phyloP scores from a whole-genome alignment of 2,329 filamentous ascomycete species.

The Calonectria montana region DNA sequence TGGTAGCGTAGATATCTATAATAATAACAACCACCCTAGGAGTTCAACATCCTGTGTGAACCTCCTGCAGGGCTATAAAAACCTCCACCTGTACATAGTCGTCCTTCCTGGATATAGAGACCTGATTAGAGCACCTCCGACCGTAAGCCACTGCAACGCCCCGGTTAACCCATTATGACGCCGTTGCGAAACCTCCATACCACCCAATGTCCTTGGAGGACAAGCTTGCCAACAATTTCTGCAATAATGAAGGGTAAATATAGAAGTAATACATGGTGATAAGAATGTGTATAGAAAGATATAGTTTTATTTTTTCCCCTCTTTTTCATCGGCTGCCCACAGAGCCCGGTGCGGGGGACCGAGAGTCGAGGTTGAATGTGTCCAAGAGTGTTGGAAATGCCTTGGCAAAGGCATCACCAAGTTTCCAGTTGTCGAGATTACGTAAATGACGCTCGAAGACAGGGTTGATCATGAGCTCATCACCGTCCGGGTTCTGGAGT shows the following conservation, averaged over 20 bases:
- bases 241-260: background rate
- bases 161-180: conserved; percentile 10
- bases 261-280: background rate
- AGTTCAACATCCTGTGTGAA: background rate
- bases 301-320: background rate
- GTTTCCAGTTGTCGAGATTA: conserved; percentile 82
- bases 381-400: conserved; percentile 65
- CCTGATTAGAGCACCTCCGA: background rate
- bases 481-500: conserved; percentile 65
- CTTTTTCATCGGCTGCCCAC: conserved; percentile 28
- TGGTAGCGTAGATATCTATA: conserved; percentile 1
- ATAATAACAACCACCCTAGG: background rate
- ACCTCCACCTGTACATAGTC: background rate
- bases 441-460: conserved; percentile 86
- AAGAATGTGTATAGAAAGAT: background rate
- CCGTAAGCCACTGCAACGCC: conserved; percentile 5
- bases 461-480: conserved; percentile 84
- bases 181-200: background rate
- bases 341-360: conserved; percentile 29
- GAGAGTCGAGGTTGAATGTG: conserved; percentile 43
- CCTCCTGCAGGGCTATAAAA: background rate
- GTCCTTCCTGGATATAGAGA: background rate
- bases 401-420: conserved; percentile 76
- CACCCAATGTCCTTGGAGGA: background rate
- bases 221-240: background rate